Evolutionary conservation across 192 early-diverging fungal genomes (phyloP).

Genomic region (Thoreauomyces humboldtii): DNA sequence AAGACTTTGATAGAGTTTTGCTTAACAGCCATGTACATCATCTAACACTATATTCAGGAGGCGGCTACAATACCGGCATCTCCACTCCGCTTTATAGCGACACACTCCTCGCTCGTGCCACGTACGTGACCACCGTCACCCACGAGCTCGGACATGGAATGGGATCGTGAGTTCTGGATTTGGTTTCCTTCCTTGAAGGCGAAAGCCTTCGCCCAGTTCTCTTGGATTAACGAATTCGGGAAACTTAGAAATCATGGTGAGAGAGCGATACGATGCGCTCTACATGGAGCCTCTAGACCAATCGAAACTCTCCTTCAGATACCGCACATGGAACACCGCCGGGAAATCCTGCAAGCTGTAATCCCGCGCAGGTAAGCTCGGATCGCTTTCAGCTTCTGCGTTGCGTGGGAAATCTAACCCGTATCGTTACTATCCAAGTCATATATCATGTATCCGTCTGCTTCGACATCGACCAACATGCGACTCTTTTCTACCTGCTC

Average conservation of each 20-base stretch:
- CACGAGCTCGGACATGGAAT: constrained; percentile 33
- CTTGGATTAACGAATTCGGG: too few relatives aligned
- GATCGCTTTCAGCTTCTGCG: too few relatives aligned
- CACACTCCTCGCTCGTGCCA: constrained; percentile 5
- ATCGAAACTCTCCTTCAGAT: neutral
- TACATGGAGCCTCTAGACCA: too few relatives aligned
- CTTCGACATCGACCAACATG: constrained; percentile 72
- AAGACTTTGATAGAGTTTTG: too few relatives aligned
- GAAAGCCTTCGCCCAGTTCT: too few relatives aligned
- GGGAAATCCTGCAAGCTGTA: constrained; percentile 10
- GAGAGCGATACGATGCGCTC: neutral
- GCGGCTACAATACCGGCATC: constrained; percentile 28
- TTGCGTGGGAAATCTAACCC: too few relatives aligned
- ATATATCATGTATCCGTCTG: constrained; percentile 71
- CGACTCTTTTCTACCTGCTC: constrained; percentile 34
- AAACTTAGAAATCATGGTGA: constrained; percentile 27
- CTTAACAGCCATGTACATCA: too few relatives aligned
- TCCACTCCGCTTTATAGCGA: constrained; percentile 15
- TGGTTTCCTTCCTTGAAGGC: too few relatives aligned
- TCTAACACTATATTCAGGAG: too few relatives aligned
- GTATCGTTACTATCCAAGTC: neutral
- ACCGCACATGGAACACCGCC: neutral
- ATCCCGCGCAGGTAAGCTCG: constrained; percentile 10
- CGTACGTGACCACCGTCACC: constrained; percentile 23
- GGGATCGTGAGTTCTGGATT: constrained; percentile 22